Evolutionary conservation across 2,329 filamentous ascomycete species (phyloP).

Genomic region (Decorospora gaudefroyi): DNA sequence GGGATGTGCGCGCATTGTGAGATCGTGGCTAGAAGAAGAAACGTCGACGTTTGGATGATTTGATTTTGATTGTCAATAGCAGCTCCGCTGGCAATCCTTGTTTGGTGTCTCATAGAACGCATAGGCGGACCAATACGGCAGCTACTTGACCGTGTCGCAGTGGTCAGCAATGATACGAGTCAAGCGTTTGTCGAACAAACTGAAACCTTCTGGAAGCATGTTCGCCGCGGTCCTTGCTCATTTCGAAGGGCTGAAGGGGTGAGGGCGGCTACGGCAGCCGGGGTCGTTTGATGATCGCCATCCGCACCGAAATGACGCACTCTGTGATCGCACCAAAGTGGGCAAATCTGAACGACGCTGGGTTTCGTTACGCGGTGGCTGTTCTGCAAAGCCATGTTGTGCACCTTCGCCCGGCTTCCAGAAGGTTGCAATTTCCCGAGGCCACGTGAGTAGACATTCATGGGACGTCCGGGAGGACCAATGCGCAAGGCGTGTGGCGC

Average conservation of each 20-base stretch:
- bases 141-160: not conserved
- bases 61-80: conserved; percentile 11
- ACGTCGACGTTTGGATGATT: conserved; percentile 22
- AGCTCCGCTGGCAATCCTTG: conserved; percentile 9
- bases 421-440: conserved; percentile 20
- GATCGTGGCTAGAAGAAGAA: conserved; percentile 19
- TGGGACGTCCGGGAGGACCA: conserved; percentile 5
- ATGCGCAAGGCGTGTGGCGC: conserved; percentile 13
- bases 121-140: conserved; percentile 1
- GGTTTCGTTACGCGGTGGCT: conserved; percentile 41
- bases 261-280: conserved; percentile 21
- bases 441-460: conserved; percentile 23
- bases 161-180: conserved; percentile 8
- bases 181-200: conserved; percentile 24
- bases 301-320: conserved; percentile 39
- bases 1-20: not conserved
- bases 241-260: conserved; percentile 24
- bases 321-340: conserved; percentile 16
- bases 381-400: conserved; percentile 18
- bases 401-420: conserved; percentile 20
- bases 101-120: conserved; percentile 2
- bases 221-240: conserved; percentile 31
- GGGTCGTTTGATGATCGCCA: conserved; percentile 40
- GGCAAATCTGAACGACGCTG: conserved; percentile 31
- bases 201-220: conserved; percentile 41